Evolutionary conservation across 31 red algal species (phyloP), one percentile per base, ranked within the genome.

Genomic region (Asparagopsis taxiformis): DNA sequence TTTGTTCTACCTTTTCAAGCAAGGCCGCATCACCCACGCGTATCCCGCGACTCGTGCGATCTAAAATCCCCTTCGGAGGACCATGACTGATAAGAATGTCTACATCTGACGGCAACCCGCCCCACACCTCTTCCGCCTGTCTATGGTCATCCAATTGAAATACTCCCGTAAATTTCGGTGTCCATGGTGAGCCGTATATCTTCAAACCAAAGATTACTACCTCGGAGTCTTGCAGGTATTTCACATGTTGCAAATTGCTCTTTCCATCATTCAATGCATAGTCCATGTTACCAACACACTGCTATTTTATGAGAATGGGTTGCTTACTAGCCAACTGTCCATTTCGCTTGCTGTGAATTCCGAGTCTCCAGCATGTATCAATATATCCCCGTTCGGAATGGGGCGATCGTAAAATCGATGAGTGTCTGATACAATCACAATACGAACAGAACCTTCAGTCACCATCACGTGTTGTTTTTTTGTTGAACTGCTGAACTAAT

Each of bases 81-180:
- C 84, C 84, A 59, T 89, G 84, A 35, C 63, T 89, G 11, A 89
- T 52, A 11, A 89, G 59, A 28, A 89, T 56, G 56, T 89, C 84
- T 16, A 79, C 74, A 57, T 89, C 74, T 33, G 37, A 17, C 21
- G 84, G 84, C 52, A 89, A 29, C 24, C 32, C 21, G 11, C 66
- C 48, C 84, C 84, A 89, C 30, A 76, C 65, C 13, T 21, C 58
- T 20, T 49, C 26, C 1, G 65, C 73, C 13, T 62, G 43, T 10
- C 46, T 48, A n/a, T 56, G 31, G 39, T 58, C 26, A 17, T 59
- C 29, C 55, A 77, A 51, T 62, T 88, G 83, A 44, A 88, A 88
- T 32, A 70, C 83, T 11, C 73, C 74, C 20, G 65, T 51, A 67
- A 89, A 89, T 39, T 74, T 22, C 48, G 84, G 84, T 19, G 70